Percentiles rank a stretch among this genome's conserved stretches.
These are phyloP conservation scores for Typha latifolia DNA, from an alignment of 176 grass and related monocot genomes.

Conservation along the genomic window DNA sequence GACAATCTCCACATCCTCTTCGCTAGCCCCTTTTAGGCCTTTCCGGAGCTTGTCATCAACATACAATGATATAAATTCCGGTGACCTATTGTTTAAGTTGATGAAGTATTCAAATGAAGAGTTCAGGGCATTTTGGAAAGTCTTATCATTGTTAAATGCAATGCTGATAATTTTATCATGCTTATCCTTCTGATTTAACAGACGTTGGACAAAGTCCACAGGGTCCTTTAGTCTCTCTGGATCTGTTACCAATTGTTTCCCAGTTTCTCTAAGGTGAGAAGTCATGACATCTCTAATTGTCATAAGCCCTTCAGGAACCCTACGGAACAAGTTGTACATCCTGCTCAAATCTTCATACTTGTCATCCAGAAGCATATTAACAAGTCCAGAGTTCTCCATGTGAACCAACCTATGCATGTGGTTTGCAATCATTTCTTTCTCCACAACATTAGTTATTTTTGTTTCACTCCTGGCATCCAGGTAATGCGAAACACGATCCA, in stretches of 20 bases:
- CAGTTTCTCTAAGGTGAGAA: slow-evolving; percentile 75
- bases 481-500: slow-evolving; percentile 89
- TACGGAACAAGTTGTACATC: slow-evolving; percentile 84
- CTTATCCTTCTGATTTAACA: slow-evolving; percentile 92
- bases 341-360: slow-evolving; percentile 66
- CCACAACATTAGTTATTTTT: slow-evolving; percentile 89
- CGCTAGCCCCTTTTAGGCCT: slow-evolving; percentile 74
- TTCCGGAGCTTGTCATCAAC: slow-evolving; percentile 95
- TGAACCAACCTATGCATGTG: slow-evolving; percentile 90
- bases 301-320: slow-evolving; percentile 76
- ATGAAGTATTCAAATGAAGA: slow-evolving; percentile 95
- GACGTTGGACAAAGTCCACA: slow-evolving; percentile 83
- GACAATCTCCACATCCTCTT: slow-evolving; percentile 89
- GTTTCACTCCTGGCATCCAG: slow-evolving; percentile 70
- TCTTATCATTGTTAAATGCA: slow-evolving; percentile 92
- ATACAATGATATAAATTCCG: slow-evolving; percentile 91
- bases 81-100: slow-evolving; percentile 92
- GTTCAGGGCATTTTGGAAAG: slow-evolving; percentile 92
- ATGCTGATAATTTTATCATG: slow-evolving; percentile 86
- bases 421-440: slow-evolving; percentile 94
- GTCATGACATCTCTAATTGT: slow-evolving; percentile 78
- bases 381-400: slow-evolving; percentile 91
- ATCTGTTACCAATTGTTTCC: slow-evolving; percentile 72
- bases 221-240: slow-evolving; percentile 89
- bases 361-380: slow-evolving; percentile 90